Conservation (phyloP, 768 basidiomycete genomes). For the Russula foetens region DNA sequence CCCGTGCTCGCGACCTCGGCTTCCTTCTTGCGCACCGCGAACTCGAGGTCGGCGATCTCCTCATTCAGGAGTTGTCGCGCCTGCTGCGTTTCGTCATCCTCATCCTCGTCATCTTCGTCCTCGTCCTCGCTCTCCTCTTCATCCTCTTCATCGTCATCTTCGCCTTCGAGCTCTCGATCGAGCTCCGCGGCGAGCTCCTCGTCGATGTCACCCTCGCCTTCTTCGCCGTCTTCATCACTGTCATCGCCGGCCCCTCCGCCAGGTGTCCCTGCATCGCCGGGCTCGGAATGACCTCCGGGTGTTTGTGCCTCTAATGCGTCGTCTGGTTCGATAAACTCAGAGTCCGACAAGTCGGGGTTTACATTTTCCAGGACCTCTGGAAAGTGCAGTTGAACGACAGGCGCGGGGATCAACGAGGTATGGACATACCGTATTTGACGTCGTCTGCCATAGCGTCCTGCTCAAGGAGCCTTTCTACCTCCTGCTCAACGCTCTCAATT, state of each 20-base stretch:
- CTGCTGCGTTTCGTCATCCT: slow-evolving; percentile 66
- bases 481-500: slow-evolving; percentile 91
- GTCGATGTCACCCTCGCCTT: slow-evolving; percentile 69
- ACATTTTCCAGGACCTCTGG: slow-evolving; percentile 83
- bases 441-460: slow-evolving; percentile 69
- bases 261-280: slow-evolving; percentile 54
- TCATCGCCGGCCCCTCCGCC: slow-evolving; percentile 47
- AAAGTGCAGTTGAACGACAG: background rate
- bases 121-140: slow-evolving; percentile 60
- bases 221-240: slow-evolving; percentile 49
- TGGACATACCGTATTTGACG: slow-evolving; percentile 59
- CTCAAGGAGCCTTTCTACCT: slow-evolving; percentile 80
- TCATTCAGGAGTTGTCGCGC: slow-evolving; percentile 76
- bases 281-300: slow-evolving; percentile 59
- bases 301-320: slow-evolving; percentile 54
- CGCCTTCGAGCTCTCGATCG: slow-evolving; percentile 72
- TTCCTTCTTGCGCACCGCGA: slow-evolving; percentile 79
- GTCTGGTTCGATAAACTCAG: slow-evolving; percentile 73
- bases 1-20: slow-evolving; percentile 74
- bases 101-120: slow-evolving; percentile 73
- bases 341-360: slow-evolving; percentile 85
- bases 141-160: slow-evolving; percentile 51
- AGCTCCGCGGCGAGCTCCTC: slow-evolving; percentile 85
- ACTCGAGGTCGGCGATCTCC: slow-evolving; percentile 83
- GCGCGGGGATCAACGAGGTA: background rate